Evolutionary conservation across 306 rosid species (phyloP), one percentile per base, ranked within the genome.

Genomic region (Parietaria judaica): DNA sequence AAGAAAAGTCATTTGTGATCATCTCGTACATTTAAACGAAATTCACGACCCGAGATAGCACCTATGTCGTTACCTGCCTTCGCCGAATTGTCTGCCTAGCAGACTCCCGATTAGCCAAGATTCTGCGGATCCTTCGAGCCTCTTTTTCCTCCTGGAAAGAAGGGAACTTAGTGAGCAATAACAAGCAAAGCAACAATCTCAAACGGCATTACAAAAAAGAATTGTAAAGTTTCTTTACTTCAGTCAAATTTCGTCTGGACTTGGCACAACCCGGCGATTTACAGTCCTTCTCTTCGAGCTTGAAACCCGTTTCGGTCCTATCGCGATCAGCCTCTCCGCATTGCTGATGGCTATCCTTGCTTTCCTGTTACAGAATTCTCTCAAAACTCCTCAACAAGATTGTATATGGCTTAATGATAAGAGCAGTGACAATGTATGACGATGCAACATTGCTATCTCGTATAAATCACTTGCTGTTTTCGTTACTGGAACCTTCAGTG

Each of bases 1-100:
- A 23, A 23, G 31, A 23, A 23, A 23, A 23, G 1, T 23, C 31
- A 23, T 23, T 23, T 2, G 9, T 41, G 45, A 41, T 41, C 9
- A 41, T 1, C 45, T 5, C 45, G 45, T 8, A 39, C 7, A 39
- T 39, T 39, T 3, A 39, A 61, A n/a, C 53, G 44, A 7, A 63
- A 64, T 44, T 36, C 62, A 36, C 8, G 41, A 62, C 35, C 13
- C 50, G 36, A 44, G 53, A 67, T 68, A 3, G 36, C 43, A 60
- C 58, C 35, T 37, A 63, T 23, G 31, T 23, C 31, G 31, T 49
- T 73, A 92, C 97, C 95, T 92, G 97, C 76, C 97, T 84, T 54
- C 99, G 94, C 49, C 97, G 90, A 81, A 92, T 88, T 57, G 99
- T 92, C 79, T 92, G 95, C 76, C 99, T 76, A 36, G 96, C 99